phyloP scores from a whole-genome alignment of 2,329 filamentous ascomycete species.

The Colletotrichum destructivum region DNA sequence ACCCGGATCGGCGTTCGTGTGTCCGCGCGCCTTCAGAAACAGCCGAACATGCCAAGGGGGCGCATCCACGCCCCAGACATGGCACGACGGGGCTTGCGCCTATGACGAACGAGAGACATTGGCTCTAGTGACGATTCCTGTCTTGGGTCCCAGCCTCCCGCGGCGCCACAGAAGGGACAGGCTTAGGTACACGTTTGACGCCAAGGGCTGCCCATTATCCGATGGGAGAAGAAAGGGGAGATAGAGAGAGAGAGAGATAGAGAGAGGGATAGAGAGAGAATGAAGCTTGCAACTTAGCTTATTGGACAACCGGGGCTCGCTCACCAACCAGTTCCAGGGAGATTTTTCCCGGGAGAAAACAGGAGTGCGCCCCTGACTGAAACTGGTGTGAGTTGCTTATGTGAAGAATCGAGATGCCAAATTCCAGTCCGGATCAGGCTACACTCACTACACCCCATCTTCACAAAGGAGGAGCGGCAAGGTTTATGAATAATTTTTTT shows the following conservation, averaged over 20 bases:
- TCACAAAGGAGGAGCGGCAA: too few relatives aligned
- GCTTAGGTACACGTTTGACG: slow-evolving; percentile 2
- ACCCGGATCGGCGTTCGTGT: slow-evolving; percentile 12
- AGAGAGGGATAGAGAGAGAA: background rate
- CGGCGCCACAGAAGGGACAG: slow-evolving; percentile 9
- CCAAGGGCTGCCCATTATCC: background rate
- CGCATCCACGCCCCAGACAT: background rate
- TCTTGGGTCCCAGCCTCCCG: slow-evolving; percentile 27
- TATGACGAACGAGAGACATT: slow-evolving; percentile 26
- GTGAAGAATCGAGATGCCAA: background rate
- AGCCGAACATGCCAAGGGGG: background rate
- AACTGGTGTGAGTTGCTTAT: slow-evolving; percentile 2
- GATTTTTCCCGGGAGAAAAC: background rate
- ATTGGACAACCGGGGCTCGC: background rate
- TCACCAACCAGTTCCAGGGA: background rate
- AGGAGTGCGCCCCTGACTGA: background rate
- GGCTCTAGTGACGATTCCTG: slow-evolving; percentile 9
- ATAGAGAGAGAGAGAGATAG: too few relatives aligned
- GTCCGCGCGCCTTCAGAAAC: slow-evolving; percentile 2
- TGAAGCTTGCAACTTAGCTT: background rate
- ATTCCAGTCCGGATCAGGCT: background rate
- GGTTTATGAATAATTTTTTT: slow-evolving; percentile 25
- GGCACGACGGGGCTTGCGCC: slow-evolving; percentile 7
- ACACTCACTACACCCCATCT: too few relatives aligned
- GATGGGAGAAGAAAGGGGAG: too few relatives aligned